Evolutionary conservation across 768 basidiomycete genomes (phyloP).

Genomic region (Kwoniella sp.): DNA sequence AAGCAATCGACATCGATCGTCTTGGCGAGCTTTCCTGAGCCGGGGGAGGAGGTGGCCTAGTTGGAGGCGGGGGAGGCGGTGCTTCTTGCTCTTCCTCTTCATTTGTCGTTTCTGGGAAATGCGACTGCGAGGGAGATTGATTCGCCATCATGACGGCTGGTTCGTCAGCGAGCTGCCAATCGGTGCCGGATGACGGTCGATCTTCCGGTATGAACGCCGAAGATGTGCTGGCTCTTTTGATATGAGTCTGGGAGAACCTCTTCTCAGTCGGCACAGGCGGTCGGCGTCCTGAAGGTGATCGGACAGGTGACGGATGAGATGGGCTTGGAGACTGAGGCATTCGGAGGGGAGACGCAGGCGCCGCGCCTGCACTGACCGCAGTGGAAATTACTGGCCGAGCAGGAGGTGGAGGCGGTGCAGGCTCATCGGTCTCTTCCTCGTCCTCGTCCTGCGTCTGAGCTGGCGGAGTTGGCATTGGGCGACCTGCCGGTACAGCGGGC

Average conservation of each 20-base stretch:
- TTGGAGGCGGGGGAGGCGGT: constrained; percentile 62
- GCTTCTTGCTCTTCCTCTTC: constrained; percentile 39
- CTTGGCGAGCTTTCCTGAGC: constrained; percentile 12
- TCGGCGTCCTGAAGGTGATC: constrained; percentile 28
- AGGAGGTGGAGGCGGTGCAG: constrained; percentile 38
- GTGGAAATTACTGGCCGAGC: constrained; percentile 27
- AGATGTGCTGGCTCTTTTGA: constrained; percentile 6
- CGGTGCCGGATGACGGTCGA: background rate
- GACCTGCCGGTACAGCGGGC: constrained; percentile 47
- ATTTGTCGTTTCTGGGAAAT: background rate
- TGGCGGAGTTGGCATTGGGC: constrained; percentile 46
- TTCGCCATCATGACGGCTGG: constrained; percentile 26
- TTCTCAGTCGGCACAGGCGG: constrained; percentile 36
- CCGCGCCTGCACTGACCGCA: background rate
- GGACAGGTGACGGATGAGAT: constrained; percentile 23
- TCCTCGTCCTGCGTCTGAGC: constrained; percentile 19
- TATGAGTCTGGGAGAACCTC: constrained; percentile 18
- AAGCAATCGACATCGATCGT: constrained; percentile 32
- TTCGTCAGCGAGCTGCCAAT: constrained; percentile 32
- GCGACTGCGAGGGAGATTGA: background rate
- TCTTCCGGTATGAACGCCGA: constrained; percentile 16
- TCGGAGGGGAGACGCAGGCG: background rate
- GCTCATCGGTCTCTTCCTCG: constrained; percentile 25
- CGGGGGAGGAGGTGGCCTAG: constrained; percentile 59
- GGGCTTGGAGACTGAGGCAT: constrained; percentile 14